A percentile compares a stretch with the other conserved stretches of the same genome.
Evolutionary conservation across 768 basidiomycete genomes (phyloP).

Genomic region (Xerocomellus chrysenteron): DNA sequence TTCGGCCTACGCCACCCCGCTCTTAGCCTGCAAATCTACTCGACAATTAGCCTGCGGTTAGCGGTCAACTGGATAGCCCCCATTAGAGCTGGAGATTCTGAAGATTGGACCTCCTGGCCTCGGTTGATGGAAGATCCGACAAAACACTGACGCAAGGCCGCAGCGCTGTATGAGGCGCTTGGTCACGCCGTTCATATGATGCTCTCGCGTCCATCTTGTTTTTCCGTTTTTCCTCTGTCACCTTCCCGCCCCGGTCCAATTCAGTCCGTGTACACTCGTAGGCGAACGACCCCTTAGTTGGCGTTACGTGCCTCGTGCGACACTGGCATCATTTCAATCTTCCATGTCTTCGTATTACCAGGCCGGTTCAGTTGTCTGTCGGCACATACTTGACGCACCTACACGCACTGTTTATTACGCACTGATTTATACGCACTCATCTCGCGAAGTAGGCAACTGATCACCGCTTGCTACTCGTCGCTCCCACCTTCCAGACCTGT

Average conservation of each 20-base stretch:
- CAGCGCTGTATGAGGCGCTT: too few species aligned
- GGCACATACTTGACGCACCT: constrained; percentile 22
- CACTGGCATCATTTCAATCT: background rate
- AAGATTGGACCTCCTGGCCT: constrained; percentile 48
- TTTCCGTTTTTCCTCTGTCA: too few species aligned
- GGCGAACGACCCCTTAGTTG: too few species aligned
- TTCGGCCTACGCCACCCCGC: constrained; percentile 54
- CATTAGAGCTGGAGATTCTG: constrained; percentile 33
- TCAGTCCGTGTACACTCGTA: too few species aligned
- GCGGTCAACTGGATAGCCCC: constrained; percentile 14
- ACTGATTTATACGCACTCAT: constrained; percentile 37
- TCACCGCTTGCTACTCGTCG: constrained; percentile 39
- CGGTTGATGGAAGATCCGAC: too few species aligned
- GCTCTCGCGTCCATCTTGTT: too few species aligned
- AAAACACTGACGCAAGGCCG: too few species aligned
- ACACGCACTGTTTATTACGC: constrained; percentile 45
- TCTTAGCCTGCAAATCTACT: constrained; percentile 27
- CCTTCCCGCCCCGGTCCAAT: too few species aligned
- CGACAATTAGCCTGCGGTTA: constrained; percentile 44
- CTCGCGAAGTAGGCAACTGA: constrained; percentile 41
- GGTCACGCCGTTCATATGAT: too few species aligned
- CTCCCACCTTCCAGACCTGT: constrained; percentile 14
- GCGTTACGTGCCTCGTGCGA: too few species aligned
- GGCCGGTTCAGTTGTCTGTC: constrained; percentile 25
- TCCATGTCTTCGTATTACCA: constrained; percentile 21